Evolutionary conservation across 225 moss, liverwort and hornwort species (phyloP), one percentile per base, ranked within the genome.

Genomic region (Polytrichum commune): DNA sequence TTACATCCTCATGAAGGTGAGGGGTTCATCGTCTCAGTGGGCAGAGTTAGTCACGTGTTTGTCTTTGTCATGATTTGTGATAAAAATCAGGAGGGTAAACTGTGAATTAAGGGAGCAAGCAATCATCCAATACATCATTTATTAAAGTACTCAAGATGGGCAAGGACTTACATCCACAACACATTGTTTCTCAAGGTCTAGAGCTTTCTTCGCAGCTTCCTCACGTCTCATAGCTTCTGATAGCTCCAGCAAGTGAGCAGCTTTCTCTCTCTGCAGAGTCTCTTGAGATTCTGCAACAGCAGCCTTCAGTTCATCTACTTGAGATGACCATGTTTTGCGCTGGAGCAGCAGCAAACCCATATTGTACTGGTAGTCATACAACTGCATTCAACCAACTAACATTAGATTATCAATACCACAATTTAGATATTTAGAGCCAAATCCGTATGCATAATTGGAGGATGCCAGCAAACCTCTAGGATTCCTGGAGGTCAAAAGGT

Each of bases 281-380:
- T 87, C 84, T 54, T 90, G 82, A 27, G 82, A 80, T 73, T 81
- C 82, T 26, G 75, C 65, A 22, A 90, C 62, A 22, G 78, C 73
- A 5, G 71, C 80, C 76, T 82, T 90, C 26, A 86, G 65, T 63
- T 90, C 84, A 55, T 90, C 90, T 29, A 76, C 75, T 64, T 87
- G 71, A 4, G 62, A 53, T 29, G 71, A 76, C 90, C 87, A 87
- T 5, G 68, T 77, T 27, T 87, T 87, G 27, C 90, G 86, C 65
- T 90, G 84, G 73, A 90, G 77, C 5, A 90, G 71, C 55, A 90
- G 68, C 54, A 90, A 70, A 46, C 90, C 90, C 86, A 90, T 84
- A 67, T 90, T 86, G 69, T 90, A 90, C 73, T 90, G 90, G 27
- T 90, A 90, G 65, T 90, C 90, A 70, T 90, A 90, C 0, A 90